Evolutionary conservation across 2,329 filamentous ascomycete species (phyloP).

Genomic region (Tolypocladium amazonense): DNA sequence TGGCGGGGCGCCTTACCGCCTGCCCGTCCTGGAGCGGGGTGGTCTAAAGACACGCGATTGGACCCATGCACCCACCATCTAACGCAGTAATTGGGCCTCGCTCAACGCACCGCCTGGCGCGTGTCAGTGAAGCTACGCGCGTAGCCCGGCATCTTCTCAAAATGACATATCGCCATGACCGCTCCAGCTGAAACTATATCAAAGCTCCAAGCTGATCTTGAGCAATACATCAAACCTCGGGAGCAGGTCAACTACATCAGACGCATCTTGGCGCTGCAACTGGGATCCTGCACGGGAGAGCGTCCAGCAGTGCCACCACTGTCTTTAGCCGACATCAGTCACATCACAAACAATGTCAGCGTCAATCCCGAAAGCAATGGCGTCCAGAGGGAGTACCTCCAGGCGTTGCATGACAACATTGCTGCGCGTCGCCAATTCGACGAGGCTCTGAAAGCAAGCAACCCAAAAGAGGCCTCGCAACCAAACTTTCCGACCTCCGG

Average conservation of each 20-base stretch:
- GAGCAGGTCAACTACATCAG: constrained; percentile 48
- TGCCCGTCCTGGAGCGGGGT: constrained; percentile 23
- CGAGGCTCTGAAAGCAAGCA: constrained; percentile 17
- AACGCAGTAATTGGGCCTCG: no score
- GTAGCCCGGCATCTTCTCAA: not conserved
- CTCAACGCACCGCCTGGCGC: no score
- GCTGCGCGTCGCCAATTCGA: constrained; percentile 39
- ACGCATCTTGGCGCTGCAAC: constrained; percentile 41
- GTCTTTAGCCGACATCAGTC: constrained; percentile 31
- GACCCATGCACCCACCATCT: no score
- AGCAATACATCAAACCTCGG: constrained; percentile 43
- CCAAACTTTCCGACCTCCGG: constrained; percentile 6
- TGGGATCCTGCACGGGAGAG: constrained; percentile 35
- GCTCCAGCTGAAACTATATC: constrained; percentile 20
- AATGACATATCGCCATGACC: constrained; percentile 14
- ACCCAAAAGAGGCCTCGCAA: constrained; percentile 9
- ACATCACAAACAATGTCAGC: constrained; percentile 20
- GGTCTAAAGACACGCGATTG: no score
- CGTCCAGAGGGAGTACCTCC: constrained; percentile 42
- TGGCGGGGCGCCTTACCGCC: constrained; percentile 19
- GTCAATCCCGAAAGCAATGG: constrained; percentile 30
- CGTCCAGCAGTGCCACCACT: constrained; percentile 33
- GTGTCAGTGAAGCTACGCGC: not conserved
- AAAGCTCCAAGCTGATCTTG: constrained; percentile 31
- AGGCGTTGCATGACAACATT: constrained; percentile 40